Evolutionary conservation across 352 stramenopile genomes (phyloP), one percentile per base, ranked within the genome.

Genomic region (Globisporangium ultimum): DNA sequence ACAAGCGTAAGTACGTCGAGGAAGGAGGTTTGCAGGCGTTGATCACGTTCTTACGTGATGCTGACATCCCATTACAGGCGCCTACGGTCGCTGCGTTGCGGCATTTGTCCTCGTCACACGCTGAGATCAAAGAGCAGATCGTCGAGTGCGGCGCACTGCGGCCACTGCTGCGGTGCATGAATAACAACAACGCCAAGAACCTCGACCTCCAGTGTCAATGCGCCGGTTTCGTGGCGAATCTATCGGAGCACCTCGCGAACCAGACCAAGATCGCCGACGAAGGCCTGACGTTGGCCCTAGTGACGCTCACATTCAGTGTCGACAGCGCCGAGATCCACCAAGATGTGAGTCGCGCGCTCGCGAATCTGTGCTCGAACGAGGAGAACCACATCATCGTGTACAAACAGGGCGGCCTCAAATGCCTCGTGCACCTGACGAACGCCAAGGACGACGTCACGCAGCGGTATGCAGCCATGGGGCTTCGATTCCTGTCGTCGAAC

Each of bases 341-440:
- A 73, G 96, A 98, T 63, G 89, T 94, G 41, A 87, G 87, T 24
- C 83, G 95, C 11, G 72, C 91, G 9, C 68, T 99, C 13, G 95
- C 95, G 5, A 98, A 98, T 60, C 57, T 98, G 15, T 91, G 80
- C 62, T 92, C 89, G 32, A 98, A 98, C 68, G 95, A 98, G 52
- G 93, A 98, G 60, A 97, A 95, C 66, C 95, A 98, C 72, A 42
- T 84, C n/a, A 65, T 74, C 1, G 83, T 98, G 9, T 98, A 98
- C 79, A 88, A 91, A 47, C 87, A 98, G 64, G 96, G 95, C 38
- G 95, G 79, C 0, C 64, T 99, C 21, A 78, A 94, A 61, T 93
- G 84, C 51, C 77, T 98, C 7, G 76, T 98, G 14, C 78, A 87
- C 11, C 79, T 98, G 0, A 98, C 88, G 0, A 84, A 95, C 42